These are phyloP conservation scores for Dipodascus geniculatus DNA, from an alignment of 805 yeast species.

Conservation along the genomic window DNA sequence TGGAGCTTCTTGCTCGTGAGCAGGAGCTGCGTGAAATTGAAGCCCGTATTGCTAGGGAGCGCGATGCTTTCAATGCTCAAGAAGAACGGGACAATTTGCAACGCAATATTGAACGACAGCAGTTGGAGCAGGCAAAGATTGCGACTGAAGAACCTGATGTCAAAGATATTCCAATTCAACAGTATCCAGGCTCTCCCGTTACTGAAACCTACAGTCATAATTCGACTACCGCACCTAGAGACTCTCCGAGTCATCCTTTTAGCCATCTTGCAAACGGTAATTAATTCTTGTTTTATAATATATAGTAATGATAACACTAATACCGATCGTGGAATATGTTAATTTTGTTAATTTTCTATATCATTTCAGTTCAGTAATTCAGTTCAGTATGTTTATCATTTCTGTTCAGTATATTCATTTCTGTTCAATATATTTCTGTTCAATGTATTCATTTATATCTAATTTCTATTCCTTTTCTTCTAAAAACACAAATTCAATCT, in stretches of 20 bases:
- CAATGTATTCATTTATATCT: no score
- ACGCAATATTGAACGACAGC: neutral
- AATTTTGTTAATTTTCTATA: neutral
- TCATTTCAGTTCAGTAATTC: neutral
- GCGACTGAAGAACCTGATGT: neutral
- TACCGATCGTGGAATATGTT: no score
- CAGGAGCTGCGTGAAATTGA: constrained; percentile 30
- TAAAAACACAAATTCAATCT: neutral
- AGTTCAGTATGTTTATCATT: neutral
- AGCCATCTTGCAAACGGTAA: neutral
- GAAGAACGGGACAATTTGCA: neutral
- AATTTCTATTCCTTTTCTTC: neutral
- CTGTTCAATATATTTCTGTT: neutral
- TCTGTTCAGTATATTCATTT: neutral
- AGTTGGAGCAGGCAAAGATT: neutral
- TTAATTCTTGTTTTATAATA: neutral
- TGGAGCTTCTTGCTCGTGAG: constrained; percentile 28
- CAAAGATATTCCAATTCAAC: neutral
- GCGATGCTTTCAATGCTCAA: constrained; percentile 3
- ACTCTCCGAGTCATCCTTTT: neutral
- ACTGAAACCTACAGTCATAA: neutral
- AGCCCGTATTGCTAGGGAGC: constrained; percentile 20
- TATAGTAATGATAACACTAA: no score
- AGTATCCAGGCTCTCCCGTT: neutral
- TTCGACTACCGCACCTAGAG: neutral